A percentile compares a stretch with the other conserved stretches of the same genome.
Conservation (phyloP, 805 yeast species). For the Lachancea lanzarotensis region DNA sequence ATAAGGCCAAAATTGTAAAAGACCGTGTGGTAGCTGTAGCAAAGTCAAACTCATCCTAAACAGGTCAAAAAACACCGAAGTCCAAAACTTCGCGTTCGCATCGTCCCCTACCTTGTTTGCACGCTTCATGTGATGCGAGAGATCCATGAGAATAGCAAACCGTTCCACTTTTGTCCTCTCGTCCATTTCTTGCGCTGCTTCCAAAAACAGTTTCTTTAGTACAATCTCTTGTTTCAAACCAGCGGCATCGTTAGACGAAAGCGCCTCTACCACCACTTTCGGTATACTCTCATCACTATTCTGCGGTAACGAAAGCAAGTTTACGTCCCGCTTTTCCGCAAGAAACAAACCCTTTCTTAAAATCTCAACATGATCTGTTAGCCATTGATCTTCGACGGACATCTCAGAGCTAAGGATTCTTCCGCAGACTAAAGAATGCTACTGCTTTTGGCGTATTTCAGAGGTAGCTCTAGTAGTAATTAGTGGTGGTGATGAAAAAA, state of each 20-base stretch:
- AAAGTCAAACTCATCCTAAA: slow-evolving; percentile 17
- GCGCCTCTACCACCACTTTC: background rate
- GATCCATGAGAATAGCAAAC: slow-evolving; percentile 18
- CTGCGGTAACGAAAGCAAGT: background rate
- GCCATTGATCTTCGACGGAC: background rate
- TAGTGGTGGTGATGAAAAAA: background rate
- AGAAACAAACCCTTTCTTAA: background rate
- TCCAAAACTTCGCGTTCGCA: slow-evolving; percentile 16
- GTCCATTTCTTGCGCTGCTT: background rate
- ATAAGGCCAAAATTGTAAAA: slow-evolving; percentile 26
- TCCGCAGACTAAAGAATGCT: too few relatives aligned
- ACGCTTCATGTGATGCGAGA: slow-evolving; percentile 18
- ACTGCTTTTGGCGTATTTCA: too few relatives aligned
- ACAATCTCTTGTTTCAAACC: slow-evolving; percentile 1
- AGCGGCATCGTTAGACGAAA: background rate
- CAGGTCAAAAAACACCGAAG: slow-evolving; percentile 20
- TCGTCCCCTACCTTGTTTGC: slow-evolving; percentile 8
- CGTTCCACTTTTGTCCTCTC: slow-evolving; percentile 8
- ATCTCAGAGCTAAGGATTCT: background rate
- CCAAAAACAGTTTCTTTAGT: slow-evolving; percentile 1
- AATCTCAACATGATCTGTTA: background rate
- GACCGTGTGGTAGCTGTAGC: slow-evolving; percentile 22
- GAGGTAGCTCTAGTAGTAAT: background rate
- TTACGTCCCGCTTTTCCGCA: background rate
- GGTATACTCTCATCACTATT: background rate